Percentiles rank a stretch among this genome's conserved stretches.
Conservation (phyloP, 2,329 filamentous ascomycete genomes). For the Fusarium musae region DNA sequence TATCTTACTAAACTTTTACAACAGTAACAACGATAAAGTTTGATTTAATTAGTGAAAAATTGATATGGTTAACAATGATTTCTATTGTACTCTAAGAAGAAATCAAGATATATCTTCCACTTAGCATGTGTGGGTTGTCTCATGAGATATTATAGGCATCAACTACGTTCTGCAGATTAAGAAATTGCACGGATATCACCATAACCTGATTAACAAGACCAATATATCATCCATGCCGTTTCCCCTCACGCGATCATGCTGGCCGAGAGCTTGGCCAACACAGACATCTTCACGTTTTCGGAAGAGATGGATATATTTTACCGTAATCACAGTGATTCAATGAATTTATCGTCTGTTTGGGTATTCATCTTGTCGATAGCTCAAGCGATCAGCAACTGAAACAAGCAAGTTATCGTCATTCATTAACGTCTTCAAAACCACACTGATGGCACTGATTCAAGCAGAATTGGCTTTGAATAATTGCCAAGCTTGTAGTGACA, state of each 20-base stretch:
- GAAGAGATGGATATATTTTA: background rate
- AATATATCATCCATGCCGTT: background rate
- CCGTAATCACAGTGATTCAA: background rate
- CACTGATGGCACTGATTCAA: background rate
- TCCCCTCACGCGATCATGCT: slow-evolving; percentile 25
- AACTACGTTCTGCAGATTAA: background rate
- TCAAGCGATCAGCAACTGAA: background rate
- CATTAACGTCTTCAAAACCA: background rate
- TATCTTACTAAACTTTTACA: background rate
- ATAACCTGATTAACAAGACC: background rate
- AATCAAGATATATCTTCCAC: too few species aligned
- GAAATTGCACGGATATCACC: background rate
- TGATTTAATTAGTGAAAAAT: background rate
- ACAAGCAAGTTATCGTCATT: background rate
- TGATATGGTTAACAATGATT: background rate
- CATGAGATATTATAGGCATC: background rate
- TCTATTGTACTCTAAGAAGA: background rate
- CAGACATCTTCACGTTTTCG: background rate
- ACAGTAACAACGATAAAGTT: too few species aligned
- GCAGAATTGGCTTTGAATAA: background rate
- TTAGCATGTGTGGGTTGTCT: background rate
- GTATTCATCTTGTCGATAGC: background rate
- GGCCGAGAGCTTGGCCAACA: slow-evolving; percentile 13
- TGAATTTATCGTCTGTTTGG: too few species aligned
- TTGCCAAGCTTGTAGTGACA: slow-evolving; percentile 13